These are phyloP conservation scores for Castanea sativa DNA, from an alignment of 306 rosid species.

Conservation along the genomic window DNA sequence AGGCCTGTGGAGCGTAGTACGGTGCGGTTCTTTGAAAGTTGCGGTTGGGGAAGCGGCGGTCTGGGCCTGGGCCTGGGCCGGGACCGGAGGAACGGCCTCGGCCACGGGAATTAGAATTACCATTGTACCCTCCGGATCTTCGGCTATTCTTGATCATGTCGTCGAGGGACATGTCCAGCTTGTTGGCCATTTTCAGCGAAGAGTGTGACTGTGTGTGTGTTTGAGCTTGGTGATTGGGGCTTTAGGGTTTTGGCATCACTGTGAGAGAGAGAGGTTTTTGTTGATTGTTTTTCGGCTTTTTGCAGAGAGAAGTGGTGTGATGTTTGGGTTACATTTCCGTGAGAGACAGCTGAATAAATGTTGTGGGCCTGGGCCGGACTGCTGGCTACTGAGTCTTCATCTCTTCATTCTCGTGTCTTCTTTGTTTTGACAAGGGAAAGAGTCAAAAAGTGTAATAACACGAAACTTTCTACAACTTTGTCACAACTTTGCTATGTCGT, in stretches of 20 bases:
- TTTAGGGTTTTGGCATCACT: background rate
- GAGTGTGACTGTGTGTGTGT: background rate
- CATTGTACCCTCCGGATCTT: background rate
- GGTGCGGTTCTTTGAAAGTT: conserved; percentile 14
- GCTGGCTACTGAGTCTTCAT: too few relatives aligned
- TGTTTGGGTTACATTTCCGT: too few relatives aligned
- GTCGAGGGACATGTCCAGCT: conserved; percentile 39
- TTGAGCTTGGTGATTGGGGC: background rate
- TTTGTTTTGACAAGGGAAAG: too few relatives aligned
- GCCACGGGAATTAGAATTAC: conserved; percentile 7
- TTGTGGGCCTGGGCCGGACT: too few relatives aligned
- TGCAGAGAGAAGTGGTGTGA: too few relatives aligned
- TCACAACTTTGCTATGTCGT: too few relatives aligned
- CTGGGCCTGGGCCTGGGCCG: background rate
- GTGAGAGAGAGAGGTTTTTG: too few relatives aligned
- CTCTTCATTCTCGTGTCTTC: too few relatives aligned
- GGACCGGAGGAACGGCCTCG: conserved; percentile 16
- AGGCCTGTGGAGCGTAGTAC: conserved; percentile 18
- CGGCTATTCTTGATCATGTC: conserved; percentile 20
- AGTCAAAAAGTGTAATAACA: too few relatives aligned
- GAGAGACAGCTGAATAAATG: too few relatives aligned
- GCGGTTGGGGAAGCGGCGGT: conserved; percentile 21
- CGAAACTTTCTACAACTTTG: too few relatives aligned
- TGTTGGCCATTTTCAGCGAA: conserved; percentile 10
- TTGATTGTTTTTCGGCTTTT: too few relatives aligned